A percentile compares a stretch with the other conserved stretches of the same genome.
Evolutionary conservation across 495 filamentous ascomycete species (phyloP).

Genomic region (Aspergillus cavernicola): DNA sequence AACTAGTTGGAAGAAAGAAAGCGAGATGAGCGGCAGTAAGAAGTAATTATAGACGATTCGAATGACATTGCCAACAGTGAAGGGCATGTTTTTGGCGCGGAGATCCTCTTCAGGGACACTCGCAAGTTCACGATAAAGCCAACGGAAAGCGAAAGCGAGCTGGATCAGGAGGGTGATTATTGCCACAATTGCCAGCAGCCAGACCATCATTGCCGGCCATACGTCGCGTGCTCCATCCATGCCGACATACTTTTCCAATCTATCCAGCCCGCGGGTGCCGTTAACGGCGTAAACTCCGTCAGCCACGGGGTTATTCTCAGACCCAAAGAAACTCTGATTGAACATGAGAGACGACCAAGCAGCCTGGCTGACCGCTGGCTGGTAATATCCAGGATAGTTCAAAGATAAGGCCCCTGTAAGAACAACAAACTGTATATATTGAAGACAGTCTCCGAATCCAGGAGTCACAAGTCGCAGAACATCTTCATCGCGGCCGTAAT

Average conservation of each 20-base stretch:
- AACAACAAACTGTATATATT: slow-evolving; percentile 93
- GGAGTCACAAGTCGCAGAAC: slow-evolving; percentile 89
- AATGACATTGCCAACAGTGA: slow-evolving; percentile 80
- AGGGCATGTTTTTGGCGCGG: slow-evolving; percentile 88
- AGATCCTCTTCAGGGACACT: slow-evolving; percentile 80
- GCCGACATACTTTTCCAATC: slow-evolving; percentile 78
- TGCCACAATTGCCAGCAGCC: slow-evolving; percentile 71
- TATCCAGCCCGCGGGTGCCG: slow-evolving; percentile 73
- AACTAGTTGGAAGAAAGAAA: slow-evolving; percentile 91
- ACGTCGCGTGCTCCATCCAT: slow-evolving; percentile 73
- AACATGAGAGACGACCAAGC: slow-evolving; percentile 91
- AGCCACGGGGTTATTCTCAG: slow-evolving; percentile 57
- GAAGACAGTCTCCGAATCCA: slow-evolving; percentile 93
- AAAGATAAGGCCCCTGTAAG: slow-evolving; percentile 81
- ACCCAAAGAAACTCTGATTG: slow-evolving; percentile 79
- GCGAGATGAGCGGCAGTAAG: slow-evolving; percentile 75
- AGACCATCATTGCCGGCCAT: slow-evolving; percentile 89
- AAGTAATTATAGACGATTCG: slow-evolving; percentile 91
- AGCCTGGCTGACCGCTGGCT: slow-evolving; percentile 80
- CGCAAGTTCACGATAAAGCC: slow-evolving; percentile 65
- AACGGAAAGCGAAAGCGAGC: slow-evolving; percentile 68
- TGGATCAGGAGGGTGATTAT: slow-evolving; percentile 69
- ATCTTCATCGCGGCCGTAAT: slow-evolving; percentile 92
- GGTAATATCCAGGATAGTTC: slow-evolving; percentile 91
- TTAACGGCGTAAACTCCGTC: slow-evolving; percentile 79